Evolutionary conservation across 306 rosid genomes (phyloP).

Genomic region (Mucuna pruriens): DNA sequence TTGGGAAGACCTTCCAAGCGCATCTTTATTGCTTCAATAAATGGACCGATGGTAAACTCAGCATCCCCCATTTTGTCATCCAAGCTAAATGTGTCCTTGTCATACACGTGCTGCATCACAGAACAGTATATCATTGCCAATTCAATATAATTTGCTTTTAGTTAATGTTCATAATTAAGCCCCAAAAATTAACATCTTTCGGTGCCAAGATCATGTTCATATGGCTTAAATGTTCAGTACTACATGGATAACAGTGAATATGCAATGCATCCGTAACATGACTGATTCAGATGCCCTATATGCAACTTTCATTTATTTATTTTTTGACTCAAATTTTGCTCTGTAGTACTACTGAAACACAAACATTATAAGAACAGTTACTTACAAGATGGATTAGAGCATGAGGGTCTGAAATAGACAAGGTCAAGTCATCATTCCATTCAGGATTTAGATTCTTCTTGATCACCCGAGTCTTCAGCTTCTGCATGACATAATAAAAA

Average conservation of each 20-base stretch:
- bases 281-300: background rate
- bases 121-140: background rate
- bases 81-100: constrained; percentile 62
- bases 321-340: background rate
- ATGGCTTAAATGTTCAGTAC: constrained; percentile 8
- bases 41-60: constrained; percentile 61
- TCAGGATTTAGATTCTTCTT: constrained; percentile 72
- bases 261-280: constrained; percentile 27
- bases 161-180: constrained; percentile 4
- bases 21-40: constrained; percentile 57
- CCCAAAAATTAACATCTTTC: constrained; percentile 18
- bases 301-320: background rate
- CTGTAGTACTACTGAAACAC: background rate
- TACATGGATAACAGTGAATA: background rate
- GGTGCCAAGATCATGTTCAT: background rate
- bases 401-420: constrained; percentile 66
- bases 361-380: constrained; percentile 3
- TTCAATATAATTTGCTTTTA: background rate
- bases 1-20: constrained; percentile 43
- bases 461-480: constrained; percentile 76
- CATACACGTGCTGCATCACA: constrained; percentile 68
- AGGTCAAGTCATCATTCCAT: constrained; percentile 88
- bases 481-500: constrained; percentile 54
- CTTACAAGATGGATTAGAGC: constrained; percentile 70
- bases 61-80: constrained; percentile 96